phyloP scores from a whole-genome alignment of 441 rosid species.

The Omphalea diandra region DNA sequence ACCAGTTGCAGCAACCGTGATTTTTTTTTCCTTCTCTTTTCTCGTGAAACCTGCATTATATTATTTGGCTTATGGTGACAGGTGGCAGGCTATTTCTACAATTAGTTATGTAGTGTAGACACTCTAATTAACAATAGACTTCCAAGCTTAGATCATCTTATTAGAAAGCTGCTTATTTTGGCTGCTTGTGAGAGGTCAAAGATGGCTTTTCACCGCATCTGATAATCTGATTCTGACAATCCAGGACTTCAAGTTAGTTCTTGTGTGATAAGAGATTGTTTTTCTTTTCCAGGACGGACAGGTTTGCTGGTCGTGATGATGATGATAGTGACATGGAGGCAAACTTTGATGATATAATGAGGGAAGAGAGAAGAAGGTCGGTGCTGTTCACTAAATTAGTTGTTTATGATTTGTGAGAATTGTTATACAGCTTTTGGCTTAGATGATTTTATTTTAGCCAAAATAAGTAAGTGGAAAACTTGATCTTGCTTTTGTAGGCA shows the following conservation, averaged over 20 bases:
- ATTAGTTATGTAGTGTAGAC: background rate
- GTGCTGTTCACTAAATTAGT: constrained; percentile 13
- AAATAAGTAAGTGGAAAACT: background rate
- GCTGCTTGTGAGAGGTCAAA: background rate
- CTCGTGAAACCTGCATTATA: too few relatives aligned
- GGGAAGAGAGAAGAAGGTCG: constrained; percentile 76
- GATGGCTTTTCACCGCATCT: background rate
- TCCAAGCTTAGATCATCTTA: background rate
- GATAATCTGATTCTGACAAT: background rate
- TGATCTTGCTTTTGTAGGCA: background rate
- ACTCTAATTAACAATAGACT: background rate
- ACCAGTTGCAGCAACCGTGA: background rate
- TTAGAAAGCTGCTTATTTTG: background rate
- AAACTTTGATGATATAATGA: constrained; percentile 64
- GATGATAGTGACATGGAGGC: constrained; percentile 81
- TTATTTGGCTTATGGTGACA: background rate
- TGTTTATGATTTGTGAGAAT: background rate
- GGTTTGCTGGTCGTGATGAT: constrained; percentile 43
- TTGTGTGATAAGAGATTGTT: background rate
- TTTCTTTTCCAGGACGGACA: constrained; percentile 37
- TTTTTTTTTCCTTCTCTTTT: background rate
- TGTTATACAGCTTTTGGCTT: background rate
- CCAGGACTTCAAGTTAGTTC: background rate
- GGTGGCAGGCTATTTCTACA: background rate
- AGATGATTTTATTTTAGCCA: background rate